Percentiles rank a stretch among this genome's conserved stretches.
These are phyloP conservation scores for Tuber brumale DNA, from an alignment of 495 filamentous ascomycete genomes.

Conservation along the genomic window DNA sequence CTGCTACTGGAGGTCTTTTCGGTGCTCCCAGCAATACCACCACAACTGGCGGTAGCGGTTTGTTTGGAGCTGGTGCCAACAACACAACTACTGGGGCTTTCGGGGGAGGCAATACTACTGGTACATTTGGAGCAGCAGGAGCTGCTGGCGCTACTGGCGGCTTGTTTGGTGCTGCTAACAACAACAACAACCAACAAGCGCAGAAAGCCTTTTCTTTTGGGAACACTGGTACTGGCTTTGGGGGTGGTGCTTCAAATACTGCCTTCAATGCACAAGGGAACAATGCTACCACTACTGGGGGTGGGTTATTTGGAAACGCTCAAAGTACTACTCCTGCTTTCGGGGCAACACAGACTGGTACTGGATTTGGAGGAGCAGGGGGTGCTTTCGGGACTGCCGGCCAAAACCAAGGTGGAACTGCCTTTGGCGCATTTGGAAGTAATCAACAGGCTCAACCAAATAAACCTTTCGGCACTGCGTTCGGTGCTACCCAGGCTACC, in stretches of 20 bases:
- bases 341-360: conserved; percentile 28
- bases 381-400: conserved; percentile 43
- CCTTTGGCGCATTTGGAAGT: conserved; percentile 43
- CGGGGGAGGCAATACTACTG: conserved; percentile 40
- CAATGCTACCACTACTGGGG: conserved; percentile 37
- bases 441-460: conserved; percentile 40
- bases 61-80: conserved; percentile 52
- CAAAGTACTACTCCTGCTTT: conserved; percentile 41
- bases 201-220: conserved; percentile 37
- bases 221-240: conserved; percentile 39
- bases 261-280: conserved; percentile 56
- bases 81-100: conserved; percentile 31
- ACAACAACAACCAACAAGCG: conserved; percentile 25
- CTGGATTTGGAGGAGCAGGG: conserved; percentile 39
- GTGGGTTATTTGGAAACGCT: conserved; percentile 49
- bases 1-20: conserved; percentile 48
- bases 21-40: conserved; percentile 46
- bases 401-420: conserved; percentile 42
- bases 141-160: conserved; percentile 43
- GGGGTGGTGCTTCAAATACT: conserved; percentile 44
- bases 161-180: conserved; percentile 39
- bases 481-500: conserved; percentile 43
- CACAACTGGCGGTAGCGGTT: conserved; percentile 45
- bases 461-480: conserved; percentile 44
- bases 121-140: conserved; percentile 42